Conservation (phyloP, 2,329 filamentous ascomycete genomes). For the Aureobasidium sp. region DNA sequence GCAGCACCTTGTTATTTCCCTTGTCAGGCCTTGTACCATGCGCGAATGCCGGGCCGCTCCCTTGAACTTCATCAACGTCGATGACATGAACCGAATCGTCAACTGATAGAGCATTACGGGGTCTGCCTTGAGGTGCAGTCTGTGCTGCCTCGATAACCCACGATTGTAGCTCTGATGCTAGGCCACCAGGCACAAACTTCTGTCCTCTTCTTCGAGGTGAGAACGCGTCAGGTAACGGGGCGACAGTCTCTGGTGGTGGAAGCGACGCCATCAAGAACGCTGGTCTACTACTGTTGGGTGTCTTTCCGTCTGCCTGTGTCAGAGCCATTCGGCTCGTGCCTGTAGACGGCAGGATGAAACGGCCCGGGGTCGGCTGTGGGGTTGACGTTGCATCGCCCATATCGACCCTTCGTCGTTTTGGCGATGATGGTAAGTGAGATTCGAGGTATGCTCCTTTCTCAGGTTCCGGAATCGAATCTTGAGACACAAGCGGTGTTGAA, state of each 20-base stretch:
- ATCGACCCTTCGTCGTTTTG: constrained; percentile 23
- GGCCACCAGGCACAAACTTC: constrained; percentile 40
- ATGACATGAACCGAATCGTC: constrained; percentile 20
- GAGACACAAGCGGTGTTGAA: constrained; percentile 3
- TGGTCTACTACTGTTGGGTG: constrained; percentile 25
- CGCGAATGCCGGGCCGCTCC: constrained; percentile 14
- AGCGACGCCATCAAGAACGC: constrained; percentile 31
- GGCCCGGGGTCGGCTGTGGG: constrained; percentile 12
- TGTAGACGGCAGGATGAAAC: constrained; percentile 9
- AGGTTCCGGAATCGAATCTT: not conserved
- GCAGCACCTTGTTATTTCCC: constrained; percentile 17
- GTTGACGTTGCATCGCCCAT: not conserved
- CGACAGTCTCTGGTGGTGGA: constrained; percentile 22
- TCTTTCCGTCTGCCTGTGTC: not conserved
- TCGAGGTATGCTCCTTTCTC: not conserved
- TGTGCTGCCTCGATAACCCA: constrained; percentile 42
- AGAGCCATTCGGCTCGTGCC: not conserved
- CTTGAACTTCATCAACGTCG: constrained; percentile 15
- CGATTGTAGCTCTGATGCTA: constrained; percentile 40
- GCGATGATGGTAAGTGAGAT: constrained; percentile 19
- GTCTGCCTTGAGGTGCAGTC: constrained; percentile 20
- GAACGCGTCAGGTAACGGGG: constrained; percentile 43
- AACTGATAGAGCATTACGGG: constrained; percentile 18
- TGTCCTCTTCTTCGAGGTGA: constrained; percentile 43
- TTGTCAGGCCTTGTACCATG: constrained; percentile 13